Base-by-base conservation (phyloP, 2,329 filamentous ascomycete genomes). In the Colletotrichum abscissum region DNA sequence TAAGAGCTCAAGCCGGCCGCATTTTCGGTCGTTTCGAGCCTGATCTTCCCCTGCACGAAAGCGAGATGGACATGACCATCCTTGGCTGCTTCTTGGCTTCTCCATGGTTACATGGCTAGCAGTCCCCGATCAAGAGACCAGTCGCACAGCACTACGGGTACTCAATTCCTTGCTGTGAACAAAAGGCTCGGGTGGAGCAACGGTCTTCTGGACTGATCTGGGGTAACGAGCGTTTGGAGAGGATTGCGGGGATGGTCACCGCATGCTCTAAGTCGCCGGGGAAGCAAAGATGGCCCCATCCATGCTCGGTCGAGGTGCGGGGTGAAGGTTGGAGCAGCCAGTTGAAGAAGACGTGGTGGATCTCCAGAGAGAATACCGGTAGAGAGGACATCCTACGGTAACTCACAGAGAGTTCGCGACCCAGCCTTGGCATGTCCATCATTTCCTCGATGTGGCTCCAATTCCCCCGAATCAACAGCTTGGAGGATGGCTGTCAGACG, bases 11-110 rank as follows among this genome's bases (percentile, higher is more conserved):
- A 62, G 56, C 56, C 69, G 62, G 73, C 46, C 56, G 16, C 46
- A 66, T 69, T 66, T 69, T 73, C 69, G 73, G 73, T 35, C 52
- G 65, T 69, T 73, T 69, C 62, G 62, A 69, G 56, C 38, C 26
- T 63, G 59, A 22, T 57, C n/a, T 63, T 58, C 55, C 56, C 62
- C 38, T 65, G 60, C 33, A 24, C 46, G 55, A 60, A 38, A 16
- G 55, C 16, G 14, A 30, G 67, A 38, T n/a, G 65, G 46, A 42
- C 38, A 46, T 33, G 57, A 30, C 12, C 35, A 63, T 11, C 19
- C 59, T 60, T 46, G 55, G 70, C 54, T 35, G 59, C 49, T 24
- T 42, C 65, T 60, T 46, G 55, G 70, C 59, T 35, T 63, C 49
- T 26, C 54, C 65, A 46, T 64, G 46, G 46, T 38, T 54, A 38